These are phyloP conservation scores for maize (Zea mays) DNA, from an alignment of 176 grass and related monocot species.

Conservation along the genomic window DNA sequence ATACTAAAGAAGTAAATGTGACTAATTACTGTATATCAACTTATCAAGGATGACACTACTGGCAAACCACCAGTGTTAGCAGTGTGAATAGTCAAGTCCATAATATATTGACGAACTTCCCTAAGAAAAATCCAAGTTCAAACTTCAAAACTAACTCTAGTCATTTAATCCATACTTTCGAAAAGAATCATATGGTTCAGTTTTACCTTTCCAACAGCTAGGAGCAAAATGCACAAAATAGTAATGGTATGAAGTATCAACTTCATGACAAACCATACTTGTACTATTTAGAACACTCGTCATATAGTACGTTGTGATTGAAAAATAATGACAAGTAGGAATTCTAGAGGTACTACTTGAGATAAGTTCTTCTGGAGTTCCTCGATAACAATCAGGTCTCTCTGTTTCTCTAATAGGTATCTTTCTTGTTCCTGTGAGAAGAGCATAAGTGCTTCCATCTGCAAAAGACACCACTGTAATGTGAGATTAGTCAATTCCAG, in stretches of 20 bases:
- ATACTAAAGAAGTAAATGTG: background rate
- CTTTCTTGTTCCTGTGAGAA: conserved; percentile 97
- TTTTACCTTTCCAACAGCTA: conserved; percentile 22
- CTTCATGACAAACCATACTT: background rate
- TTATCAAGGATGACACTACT: conserved; percentile 4
- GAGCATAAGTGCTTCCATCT: conserved; percentile 85
- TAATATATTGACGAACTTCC: background rate
- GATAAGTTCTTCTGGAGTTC: conserved; percentile 89
- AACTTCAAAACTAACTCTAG: conserved; percentile 4
- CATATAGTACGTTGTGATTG: background rate
- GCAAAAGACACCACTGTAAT: conserved; percentile 31
- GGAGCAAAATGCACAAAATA: background rate
- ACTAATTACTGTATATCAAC: conserved; percentile 10
- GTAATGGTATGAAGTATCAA: conserved; percentile 7
- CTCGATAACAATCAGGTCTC: conserved; percentile 65
- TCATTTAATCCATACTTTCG: conserved; percentile 12
- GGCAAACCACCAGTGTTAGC: background rate
- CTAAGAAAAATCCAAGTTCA: background rate
- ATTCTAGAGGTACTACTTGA: conserved; percentile 56
- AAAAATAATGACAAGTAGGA: conserved; percentile 30
- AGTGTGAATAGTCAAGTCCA: background rate
- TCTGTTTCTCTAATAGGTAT: conserved; percentile 78
- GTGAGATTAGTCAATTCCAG: conserved; percentile 24
- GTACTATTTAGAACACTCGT: background rate
- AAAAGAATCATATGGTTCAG: background rate